Base-by-base conservation (phyloP, 1,139 yeast species). In the Protomyces inundatus region DNA sequence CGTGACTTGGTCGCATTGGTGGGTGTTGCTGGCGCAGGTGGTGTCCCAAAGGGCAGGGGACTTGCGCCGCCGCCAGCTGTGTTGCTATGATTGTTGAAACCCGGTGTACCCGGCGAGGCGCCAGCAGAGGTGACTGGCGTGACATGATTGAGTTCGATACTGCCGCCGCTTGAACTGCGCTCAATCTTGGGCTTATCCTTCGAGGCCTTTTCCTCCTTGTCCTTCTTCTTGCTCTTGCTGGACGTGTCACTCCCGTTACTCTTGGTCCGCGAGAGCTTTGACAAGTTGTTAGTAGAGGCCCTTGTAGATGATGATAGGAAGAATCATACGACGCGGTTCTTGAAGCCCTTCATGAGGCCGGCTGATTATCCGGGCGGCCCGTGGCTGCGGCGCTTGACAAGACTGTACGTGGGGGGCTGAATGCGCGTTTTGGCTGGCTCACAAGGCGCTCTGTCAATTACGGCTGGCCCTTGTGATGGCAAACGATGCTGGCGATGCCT, bases 321-420 rank as follows among this genome's bases (percentile, higher is more conserved):
- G 23, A 10, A 66, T 6, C 68, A 9, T 61, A 69, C 70, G 66
- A 70, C 70, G 48, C 71, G 70, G 66, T 69, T 71, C 61, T 69
- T 70, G 67, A 70, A 69, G 57, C 72, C 72, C 66, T 70, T 70
- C 72, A 70, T 70, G 23, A 14, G 23, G 23, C 23, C 23, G 23
- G 23, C 23, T 23, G 23, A 2, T 23, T 23, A 23, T 23, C 23
- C 23, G 23, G 23, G 23, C 23, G 23, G 23, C 23, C 23, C 23
- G 23, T 23, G 23, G 23, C 23, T 23, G 23, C 23, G 23, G 23
- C 23, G 23, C 23, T 23, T 23, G 23, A 23, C 23, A 23, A 23
- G 23, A 23, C 23, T 23, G 23, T 23, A 23, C 23, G 23, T 23
- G 23, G 23, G 23, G 23, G 23, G 23, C 23, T 1, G 23, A 23